Evolutionary conservation across 1,139 yeast genomes (phyloP), one percentile per base, ranked within the genome.

Genomic region (Geotrichum carabidarum): DNA sequence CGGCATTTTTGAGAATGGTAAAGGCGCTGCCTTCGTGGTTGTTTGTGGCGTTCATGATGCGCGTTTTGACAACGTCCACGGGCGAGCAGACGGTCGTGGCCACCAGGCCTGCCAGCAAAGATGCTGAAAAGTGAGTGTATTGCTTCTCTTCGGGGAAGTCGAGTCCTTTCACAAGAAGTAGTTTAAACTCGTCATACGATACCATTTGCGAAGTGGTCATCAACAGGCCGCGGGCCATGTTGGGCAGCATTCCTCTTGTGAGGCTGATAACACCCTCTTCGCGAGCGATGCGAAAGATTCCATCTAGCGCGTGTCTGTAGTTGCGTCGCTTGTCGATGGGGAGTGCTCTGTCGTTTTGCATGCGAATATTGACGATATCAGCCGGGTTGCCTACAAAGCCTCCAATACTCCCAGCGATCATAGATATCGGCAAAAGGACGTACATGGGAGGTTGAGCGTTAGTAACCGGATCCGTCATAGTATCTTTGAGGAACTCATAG

Each of bases 201-300:
- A 88, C 96, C 55, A 88, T 94, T 68, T 89, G 96, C 1, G 94
- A 84, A 1, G 95, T 91, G 0, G 96, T 89, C 96, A 89, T 89
- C 56, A 89, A 75, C 8, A 87, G 80, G 18, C 95, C 96, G 65
- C 96, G 78, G 2, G 83, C 78, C 63, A 87, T 77, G 66, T 89
- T 89, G 27, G 96, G 95, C 30, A 78, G 78, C 59, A 86, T 74
- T 0, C 96, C 96, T 59, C 93, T 77, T 65, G 85, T 83, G 57
- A 86, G 72, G 1, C 89, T 75, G n/a, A 64, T 55, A 1, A 77
- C 63, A 12, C 86, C 84, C 68, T 89, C 96, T 45, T 82, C 81
- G 47, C 69, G 74, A n/a, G 73, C 63, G 52, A 89, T 82, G 60
- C 84, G 76, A 55, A 70, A 65, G 40, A 88, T 71, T 7, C 96